Base-by-base conservation (phyloP, 23 red algal species). In the Rhodosorus marinus region DNA sequence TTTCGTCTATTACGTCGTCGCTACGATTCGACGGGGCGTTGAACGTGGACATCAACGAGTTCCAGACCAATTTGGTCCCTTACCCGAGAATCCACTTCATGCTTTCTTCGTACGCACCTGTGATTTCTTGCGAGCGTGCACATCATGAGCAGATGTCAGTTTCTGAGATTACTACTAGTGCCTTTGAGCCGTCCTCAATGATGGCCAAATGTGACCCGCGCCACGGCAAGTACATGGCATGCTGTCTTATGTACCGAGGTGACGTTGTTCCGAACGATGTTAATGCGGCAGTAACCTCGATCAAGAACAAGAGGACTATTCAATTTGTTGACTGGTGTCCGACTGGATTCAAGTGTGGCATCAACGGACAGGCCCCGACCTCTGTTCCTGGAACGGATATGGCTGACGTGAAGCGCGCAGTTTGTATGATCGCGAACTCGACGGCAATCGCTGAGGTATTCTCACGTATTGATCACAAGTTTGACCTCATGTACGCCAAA, bases 241-340 rank as follows among this genome's bases (percentile, higher is more conserved):
- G 81, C 14, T 85, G 72, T 15, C 69, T 98, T 24, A 98, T 80
- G 57, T 98, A 98, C 45, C 90, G 90, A 48, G 90, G 90, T 0
- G 90, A 98, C 38, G 77, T 98, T 21, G 72, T 72, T 45, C 90
- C 90, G 8, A 84, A 83, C 54, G 90, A 98, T 41, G 77, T 83
- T 8, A 98, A 98, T 47, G 70, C 77, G 19, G 90, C 90, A 19
- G 90, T 85, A 22, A 68, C 69, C n/a, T 63, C 77, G 24, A 81
- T 98, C 69, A 98, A 98, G 59, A 74, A 65, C 38, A 85, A 81
- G 54, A 70, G 66, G 24, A 75, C 66, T 34, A 85, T 98, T 49
- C 90, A 98, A 32, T 98, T 98, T 61, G 90, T 98, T 29, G 90
- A 98, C 15, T 98, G 90, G 90, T 98, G 78, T 14, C 90, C 90